These are phyloP conservation scores for Diaporthe velutina DNA, from an alignment of 2,329 filamentous ascomycete genomes.

Conservation along the genomic window DNA sequence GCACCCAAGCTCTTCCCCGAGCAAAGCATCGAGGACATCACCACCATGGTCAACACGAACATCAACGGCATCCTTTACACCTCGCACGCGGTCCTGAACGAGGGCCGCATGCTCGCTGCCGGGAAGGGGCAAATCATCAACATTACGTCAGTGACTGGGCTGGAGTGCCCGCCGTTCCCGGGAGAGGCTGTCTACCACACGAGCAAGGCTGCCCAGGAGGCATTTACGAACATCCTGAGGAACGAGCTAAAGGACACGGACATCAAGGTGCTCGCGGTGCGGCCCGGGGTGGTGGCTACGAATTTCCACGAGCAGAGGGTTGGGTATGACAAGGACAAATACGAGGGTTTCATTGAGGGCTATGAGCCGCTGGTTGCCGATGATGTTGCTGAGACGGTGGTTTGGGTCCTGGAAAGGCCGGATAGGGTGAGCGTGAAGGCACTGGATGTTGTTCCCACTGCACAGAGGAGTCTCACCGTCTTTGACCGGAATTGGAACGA, in stretches of 20 bases:
- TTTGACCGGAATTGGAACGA: slow-evolving; percentile 20
- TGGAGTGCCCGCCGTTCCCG: slow-evolving; percentile 14
- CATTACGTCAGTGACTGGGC: slow-evolving; percentile 17
- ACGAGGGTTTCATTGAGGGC: not conserved
- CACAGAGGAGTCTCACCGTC: not conserved
- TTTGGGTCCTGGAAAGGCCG: slow-evolving; percentile 11
- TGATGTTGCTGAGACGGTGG: slow-evolving; percentile 14
- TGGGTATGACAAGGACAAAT: not conserved
- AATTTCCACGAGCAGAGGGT: slow-evolving; percentile 22
- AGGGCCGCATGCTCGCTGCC: slow-evolving; percentile 12
- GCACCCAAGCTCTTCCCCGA: slow-evolving; percentile 21
- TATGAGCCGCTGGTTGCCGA: slow-evolving; percentile 18
- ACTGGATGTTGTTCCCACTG: slow-evolving; percentile 8
- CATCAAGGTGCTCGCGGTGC: slow-evolving; percentile 21
- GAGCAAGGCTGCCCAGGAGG: slow-evolving; percentile 23
- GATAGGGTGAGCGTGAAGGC: slow-evolving; percentile 14
- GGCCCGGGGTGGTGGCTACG: not conserved
- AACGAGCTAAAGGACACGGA: slow-evolving; percentile 5
- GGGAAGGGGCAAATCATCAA: slow-evolving; percentile 6
- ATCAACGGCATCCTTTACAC: slow-evolving; percentile 2
- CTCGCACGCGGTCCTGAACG: slow-evolving; percentile 15
- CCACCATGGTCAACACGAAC: slow-evolving; percentile 22
- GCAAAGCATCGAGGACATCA: slow-evolving; percentile 9
- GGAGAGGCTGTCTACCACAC: slow-evolving; percentile 23
- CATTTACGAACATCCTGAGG: slow-evolving; percentile 6